A percentile compares a stretch with the other conserved stretches of the same genome.
These are phyloP conservation scores for Aphanomyces euteiches DNA, from an alignment of 352 stramenopile genomes.

Conservation along the genomic window DNA sequence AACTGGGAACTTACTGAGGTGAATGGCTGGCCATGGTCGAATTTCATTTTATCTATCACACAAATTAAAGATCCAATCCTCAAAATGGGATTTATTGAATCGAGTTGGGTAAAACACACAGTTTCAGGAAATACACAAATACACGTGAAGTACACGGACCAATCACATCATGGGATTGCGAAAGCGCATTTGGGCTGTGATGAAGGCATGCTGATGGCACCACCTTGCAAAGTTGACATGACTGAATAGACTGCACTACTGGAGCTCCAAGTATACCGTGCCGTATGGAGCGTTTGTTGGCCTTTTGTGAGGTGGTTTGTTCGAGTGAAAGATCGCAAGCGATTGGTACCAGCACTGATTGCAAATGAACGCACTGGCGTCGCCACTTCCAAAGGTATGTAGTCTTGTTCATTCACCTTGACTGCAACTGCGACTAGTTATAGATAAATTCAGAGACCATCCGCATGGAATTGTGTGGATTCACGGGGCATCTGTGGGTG, in stretches of 20 bases:
- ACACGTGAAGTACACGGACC: too few relatives aligned
- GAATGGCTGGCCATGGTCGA: too few relatives aligned
- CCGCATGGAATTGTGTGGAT: constrained; percentile 49
- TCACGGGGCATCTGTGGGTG: constrained; percentile 67
- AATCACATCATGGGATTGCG: too few relatives aligned
- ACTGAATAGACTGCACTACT: not conserved
- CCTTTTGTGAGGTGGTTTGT: constrained; percentile 58
- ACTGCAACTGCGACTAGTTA: not conserved
- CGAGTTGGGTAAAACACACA: too few relatives aligned
- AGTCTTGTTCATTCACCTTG: not conserved
- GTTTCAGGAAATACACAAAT: too few relatives aligned
- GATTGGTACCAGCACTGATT: constrained; percentile 35
- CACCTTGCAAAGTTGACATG: too few relatives aligned
- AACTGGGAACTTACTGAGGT: too few relatives aligned
- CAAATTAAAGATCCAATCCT: too few relatives aligned
- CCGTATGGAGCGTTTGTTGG: constrained; percentile 47
- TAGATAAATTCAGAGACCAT: constrained; percentile 11
- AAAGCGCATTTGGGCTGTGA: too few relatives aligned
- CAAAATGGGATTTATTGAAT: too few relatives aligned
- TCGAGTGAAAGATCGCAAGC: constrained; percentile 44
- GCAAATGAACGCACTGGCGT: constrained; percentile 57
- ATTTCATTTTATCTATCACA: too few relatives aligned
- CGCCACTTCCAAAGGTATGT: not conserved
- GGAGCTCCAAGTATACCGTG: constrained; percentile 41
- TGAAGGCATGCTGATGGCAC: too few relatives aligned